A percentile compares a stretch with the other conserved stretches of the same genome.
Conservation (phyloP, 352 stramenopile genomes). For the Phytophthora litchii region DNA sequence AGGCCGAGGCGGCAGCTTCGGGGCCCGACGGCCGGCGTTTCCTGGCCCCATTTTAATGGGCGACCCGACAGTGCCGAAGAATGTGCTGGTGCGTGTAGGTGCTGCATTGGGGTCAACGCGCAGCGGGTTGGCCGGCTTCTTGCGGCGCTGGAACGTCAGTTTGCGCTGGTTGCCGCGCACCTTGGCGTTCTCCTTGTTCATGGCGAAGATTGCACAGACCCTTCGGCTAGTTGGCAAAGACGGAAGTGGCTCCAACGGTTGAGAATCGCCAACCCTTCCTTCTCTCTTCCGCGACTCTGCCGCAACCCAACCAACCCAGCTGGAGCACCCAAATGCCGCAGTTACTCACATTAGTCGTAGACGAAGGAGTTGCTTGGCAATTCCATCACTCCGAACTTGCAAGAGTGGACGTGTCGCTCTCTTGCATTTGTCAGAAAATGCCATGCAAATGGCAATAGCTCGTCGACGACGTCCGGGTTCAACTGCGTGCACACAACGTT, state of each 20-base stretch:
- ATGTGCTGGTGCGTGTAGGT: constrained; percentile 51
- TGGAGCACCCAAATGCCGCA: constrained; percentile 6
- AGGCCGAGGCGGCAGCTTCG: constrained; percentile 21
- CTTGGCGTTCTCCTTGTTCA: constrained; percentile 64
- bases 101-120: constrained; percentile 41
- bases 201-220: constrained; percentile 24
- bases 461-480: not conserved
- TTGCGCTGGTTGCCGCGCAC: constrained; percentile 53
- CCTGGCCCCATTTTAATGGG: constrained; percentile 67
- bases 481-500: constrained; percentile 2
- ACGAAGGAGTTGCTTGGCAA: not conserved
- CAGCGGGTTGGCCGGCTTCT: constrained; percentile 39
- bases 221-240: constrained; percentile 24
- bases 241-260: constrained; percentile 23
- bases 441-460: not conserved
- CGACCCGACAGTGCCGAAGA: constrained; percentile 75
- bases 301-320: constrained; percentile 22
- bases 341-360: constrained; percentile 11
- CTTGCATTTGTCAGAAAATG: not conserved
- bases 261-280: constrained; percentile 2
- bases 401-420: not conserved
- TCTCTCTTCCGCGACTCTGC: constrained; percentile 31
- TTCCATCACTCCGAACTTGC: constrained; percentile 1
- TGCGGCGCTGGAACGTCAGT: constrained; percentile 59
- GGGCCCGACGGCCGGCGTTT: constrained; percentile 17